Conservation (phyloP, 345 rosid genomes). For the Erysimum cheiranthoides region DNA sequence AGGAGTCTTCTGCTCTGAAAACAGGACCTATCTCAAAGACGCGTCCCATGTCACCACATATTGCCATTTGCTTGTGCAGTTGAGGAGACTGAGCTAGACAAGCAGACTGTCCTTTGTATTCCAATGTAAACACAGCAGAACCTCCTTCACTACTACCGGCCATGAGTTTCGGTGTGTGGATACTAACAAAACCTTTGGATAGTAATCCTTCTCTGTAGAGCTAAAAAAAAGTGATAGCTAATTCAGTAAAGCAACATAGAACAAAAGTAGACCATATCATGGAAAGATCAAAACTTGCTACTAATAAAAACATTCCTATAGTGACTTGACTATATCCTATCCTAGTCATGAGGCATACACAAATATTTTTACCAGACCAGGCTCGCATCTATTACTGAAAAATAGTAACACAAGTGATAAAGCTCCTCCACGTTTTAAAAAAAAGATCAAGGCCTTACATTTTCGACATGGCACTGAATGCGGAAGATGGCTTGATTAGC, state of each 20-base stretch:
- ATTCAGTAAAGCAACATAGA: not conserved
- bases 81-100: slow-evolving; percentile 91
- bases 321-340: too few relatives aligned
- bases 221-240: slow-evolving; percentile 45
- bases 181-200: slow-evolving; percentile 60
- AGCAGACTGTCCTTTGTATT: slow-evolving; percentile 76
- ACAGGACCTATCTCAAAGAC: slow-evolving; percentile 87
- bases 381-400: too few relatives aligned
- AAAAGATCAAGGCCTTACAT: not conserved
- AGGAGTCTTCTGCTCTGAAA: slow-evolving; percentile 85
- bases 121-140: slow-evolving; percentile 76
- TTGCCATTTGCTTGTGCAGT: slow-evolving; percentile 80
- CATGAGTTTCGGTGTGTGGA: slow-evolving; percentile 74
- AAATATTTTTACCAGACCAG: too few relatives aligned
- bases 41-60: slow-evolving; percentile 67
- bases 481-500: slow-evolving; percentile 75
- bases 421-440: too few relatives aligned
- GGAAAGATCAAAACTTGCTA: too few relatives aligned
- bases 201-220: slow-evolving; percentile 61
- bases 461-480: slow-evolving; percentile 52
- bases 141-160: slow-evolving; percentile 91
- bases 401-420: too few relatives aligned
- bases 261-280: not conserved
- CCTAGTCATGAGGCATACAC: too few relatives aligned
- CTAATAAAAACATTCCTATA: too few relatives aligned